A percentile compares a stretch with the other conserved stretches of the same genome.
phyloP scores from a whole-genome alignment of 164 flowering plant species.

The Buxus sempervirens region DNA sequence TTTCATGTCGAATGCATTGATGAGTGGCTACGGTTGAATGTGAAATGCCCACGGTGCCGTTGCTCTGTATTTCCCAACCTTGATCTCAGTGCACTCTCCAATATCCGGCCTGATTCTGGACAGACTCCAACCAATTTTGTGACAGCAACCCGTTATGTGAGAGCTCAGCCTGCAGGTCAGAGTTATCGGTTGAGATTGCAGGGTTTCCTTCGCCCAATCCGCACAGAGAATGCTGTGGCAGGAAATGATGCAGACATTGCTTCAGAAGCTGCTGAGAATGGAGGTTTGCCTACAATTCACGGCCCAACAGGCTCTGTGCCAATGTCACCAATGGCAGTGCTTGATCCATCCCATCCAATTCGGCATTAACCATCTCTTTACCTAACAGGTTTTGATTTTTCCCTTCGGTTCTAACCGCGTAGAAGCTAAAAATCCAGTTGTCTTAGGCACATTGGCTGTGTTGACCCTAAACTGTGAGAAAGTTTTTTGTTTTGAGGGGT shows the following conservation, averaged over 20 bases:
- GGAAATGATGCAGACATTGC: constrained; percentile 29
- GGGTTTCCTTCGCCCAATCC: constrained; percentile 67
- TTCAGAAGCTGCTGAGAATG: constrained; percentile 54
- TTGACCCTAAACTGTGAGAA: too few relatives aligned
- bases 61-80: constrained; percentile 95
- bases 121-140: constrained; percentile 44
- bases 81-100: constrained; percentile 87
- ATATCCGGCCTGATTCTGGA: constrained; percentile 64
- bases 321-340: constrained; percentile 1
- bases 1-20: constrained; percentile 98
- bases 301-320: constrained; percentile 6
- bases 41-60: constrained; percentile 95
- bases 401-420: neutral
- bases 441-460: too few relatives aligned
- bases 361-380: constrained; percentile 1
- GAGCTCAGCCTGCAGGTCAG: constrained; percentile 62
- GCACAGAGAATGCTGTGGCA: constrained; percentile 46
- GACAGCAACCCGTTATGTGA: constrained; percentile 48
- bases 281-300: constrained; percentile 21
- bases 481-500: too few relatives aligned
- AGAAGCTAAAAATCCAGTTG: neutral
- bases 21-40: constrained; percentile 92
- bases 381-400: too few relatives aligned
- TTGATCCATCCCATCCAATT: constrained; percentile 8
- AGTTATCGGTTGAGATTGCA: constrained; percentile 73